Conservation (phyloP, 2,329 filamentous ascomycete genomes). For the Fusarium sp. region DNA sequence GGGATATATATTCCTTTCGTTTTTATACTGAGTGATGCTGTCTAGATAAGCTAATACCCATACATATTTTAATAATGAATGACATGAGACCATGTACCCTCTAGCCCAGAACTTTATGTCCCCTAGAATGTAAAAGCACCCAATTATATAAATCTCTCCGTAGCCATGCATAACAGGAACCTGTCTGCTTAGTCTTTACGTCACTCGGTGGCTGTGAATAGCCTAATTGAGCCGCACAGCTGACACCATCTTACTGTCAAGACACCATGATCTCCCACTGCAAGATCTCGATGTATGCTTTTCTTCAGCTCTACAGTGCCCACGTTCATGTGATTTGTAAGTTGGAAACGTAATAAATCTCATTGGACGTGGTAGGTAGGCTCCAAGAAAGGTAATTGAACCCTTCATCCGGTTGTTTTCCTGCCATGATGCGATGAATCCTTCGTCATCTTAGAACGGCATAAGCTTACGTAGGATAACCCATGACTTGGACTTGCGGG, state of each 20-base stretch:
- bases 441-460: not conserved
- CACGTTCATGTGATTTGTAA: not conserved
- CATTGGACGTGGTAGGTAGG: accelerated
- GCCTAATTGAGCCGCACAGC: not conserved
- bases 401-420: accelerated
- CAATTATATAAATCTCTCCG: not conserved
- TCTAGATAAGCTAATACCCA: not conserved
- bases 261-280: not conserved
- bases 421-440: accelerated
- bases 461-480: not conserved
- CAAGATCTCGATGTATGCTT: not conserved
- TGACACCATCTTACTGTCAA: not conserved
- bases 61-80: not conserved
- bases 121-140: not conserved
- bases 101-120: accelerated
- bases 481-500: not conserved
- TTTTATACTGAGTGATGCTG: not conserved
- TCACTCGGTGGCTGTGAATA: accelerated
- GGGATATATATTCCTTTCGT: not conserved
- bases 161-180: accelerated
- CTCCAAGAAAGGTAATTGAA: not conserved
- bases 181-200: not conserved
- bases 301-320: accelerated
- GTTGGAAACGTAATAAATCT: accelerated
- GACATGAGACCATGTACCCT: not conserved